A percentile compares a stretch with the other conserved stretches of the same genome.
phyloP scores from a whole-genome alignment of 768 basidiomycete genomes.

The Zangia roseola region DNA sequence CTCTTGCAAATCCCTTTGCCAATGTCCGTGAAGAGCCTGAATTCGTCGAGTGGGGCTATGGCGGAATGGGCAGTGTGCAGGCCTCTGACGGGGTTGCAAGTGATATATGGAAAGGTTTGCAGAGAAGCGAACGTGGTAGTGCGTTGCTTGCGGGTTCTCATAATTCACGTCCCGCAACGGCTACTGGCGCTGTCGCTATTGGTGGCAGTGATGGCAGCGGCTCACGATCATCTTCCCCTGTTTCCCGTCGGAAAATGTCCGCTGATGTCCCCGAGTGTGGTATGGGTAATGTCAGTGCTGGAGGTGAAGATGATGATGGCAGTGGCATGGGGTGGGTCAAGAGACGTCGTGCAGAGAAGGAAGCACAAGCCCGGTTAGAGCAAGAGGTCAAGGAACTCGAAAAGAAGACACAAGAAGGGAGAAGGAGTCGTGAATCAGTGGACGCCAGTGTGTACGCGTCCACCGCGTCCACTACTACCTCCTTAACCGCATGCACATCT shows the following conservation, averaged over 20 bases:
- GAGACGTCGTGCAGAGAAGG: slow-evolving; percentile 57
- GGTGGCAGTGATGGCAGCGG: slow-evolving; percentile 12
- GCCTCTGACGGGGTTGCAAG: slow-evolving; percentile 28
- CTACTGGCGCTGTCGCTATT: slow-evolving; percentile 33
- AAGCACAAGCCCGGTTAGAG: slow-evolving; percentile 35
- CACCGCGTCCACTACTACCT: slow-evolving; percentile 24
- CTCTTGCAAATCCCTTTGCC: slow-evolving; percentile 57
- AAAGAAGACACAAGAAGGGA: slow-evolving; percentile 16
- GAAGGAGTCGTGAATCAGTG: slow-evolving; percentile 23
- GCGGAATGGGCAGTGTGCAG: slow-evolving; percentile 69
- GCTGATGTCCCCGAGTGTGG: slow-evolving; percentile 21
- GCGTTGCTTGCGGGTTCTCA: slow-evolving; percentile 19
- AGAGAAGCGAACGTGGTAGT: slow-evolving; percentile 26
- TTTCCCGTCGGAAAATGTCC: slow-evolving; percentile 18
- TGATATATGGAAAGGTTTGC: slow-evolving; percentile 28
- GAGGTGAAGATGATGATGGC: slow-evolving; percentile 69
- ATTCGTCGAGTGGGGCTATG: slow-evolving; percentile 93
- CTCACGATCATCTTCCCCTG: slow-evolving; percentile 9
- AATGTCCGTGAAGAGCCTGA: slow-evolving; percentile 65
- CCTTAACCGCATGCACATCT: slow-evolving; percentile 22
- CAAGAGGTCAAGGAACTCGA: slow-evolving; percentile 15
- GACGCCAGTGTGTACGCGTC: slow-evolving; percentile 23
- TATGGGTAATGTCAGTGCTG: slow-evolving; percentile 26
- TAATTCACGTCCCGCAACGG: background rate
- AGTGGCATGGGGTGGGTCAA: slow-evolving; percentile 87